Conservation (phyloP, 179 eudicot genomes). For the Carnegiea gigantea region DNA sequence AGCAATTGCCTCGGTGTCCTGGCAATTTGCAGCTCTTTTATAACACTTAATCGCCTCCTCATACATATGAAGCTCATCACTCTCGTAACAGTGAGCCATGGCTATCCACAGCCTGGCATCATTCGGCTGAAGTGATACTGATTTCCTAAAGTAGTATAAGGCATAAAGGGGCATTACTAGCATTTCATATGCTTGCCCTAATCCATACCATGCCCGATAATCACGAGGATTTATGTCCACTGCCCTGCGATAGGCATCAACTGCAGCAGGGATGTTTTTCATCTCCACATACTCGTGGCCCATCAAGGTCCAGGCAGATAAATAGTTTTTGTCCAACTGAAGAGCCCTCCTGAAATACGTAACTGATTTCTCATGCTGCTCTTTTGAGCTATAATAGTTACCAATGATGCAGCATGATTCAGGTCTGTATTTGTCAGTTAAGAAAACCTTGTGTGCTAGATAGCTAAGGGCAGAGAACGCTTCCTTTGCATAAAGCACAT, state of each 20-base stretch:
- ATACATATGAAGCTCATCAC: slow-evolving; percentile 80
- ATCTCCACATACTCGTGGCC: slow-evolving; percentile 95
- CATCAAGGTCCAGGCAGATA: slow-evolving; percentile 96
- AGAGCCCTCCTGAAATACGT: slow-evolving; percentile 87
- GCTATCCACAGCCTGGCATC: slow-evolving; percentile 94
- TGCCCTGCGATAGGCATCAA: slow-evolving; percentile 94
- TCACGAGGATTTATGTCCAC: slow-evolving; percentile 91
- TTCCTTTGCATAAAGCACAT: slow-evolving; percentile 93
- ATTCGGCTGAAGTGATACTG: slow-evolving; percentile 82
- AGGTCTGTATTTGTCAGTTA: slow-evolving; percentile 91
- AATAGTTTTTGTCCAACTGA: slow-evolving; percentile 74
- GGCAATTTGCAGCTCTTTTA: slow-evolving; percentile 73
- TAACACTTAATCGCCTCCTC: slow-evolving; percentile 96
- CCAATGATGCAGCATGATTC: slow-evolving; percentile 96
- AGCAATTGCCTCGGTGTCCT: slow-evolving; percentile 93
- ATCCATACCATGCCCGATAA: slow-evolving; percentile 97
- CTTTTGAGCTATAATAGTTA: slow-evolving; percentile 93
- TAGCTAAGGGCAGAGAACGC: slow-evolving; percentile 85
- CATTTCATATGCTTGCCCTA: slow-evolving; percentile 99
- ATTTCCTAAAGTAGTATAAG: slow-evolving; percentile 75
- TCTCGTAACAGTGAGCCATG: slow-evolving; percentile 95
- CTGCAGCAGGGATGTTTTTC: slow-evolving; percentile 93
- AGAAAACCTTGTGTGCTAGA: slow-evolving; percentile 79
- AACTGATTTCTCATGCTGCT: slow-evolving; percentile 90
- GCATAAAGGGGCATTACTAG: slow-evolving; percentile 95